A percentile compares a stretch with the other conserved stretches of the same genome.
phyloP scores from a whole-genome alignment of 2,329 filamentous ascomycete species.

The Lasiodiplodia hormozganensis region DNA sequence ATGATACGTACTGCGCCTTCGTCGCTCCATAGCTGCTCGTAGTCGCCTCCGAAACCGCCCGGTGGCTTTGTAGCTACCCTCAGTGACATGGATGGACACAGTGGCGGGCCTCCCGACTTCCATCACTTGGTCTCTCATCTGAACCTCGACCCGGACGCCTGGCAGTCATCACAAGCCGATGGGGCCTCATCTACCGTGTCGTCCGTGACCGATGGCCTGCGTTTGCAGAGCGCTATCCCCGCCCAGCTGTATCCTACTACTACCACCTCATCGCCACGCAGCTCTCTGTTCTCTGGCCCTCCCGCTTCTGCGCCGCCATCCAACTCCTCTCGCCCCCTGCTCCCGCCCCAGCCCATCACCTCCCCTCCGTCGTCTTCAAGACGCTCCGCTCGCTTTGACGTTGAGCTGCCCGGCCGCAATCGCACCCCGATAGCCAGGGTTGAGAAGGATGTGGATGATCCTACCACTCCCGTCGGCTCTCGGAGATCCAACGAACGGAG shows the following conservation, averaged over 20 bases:
- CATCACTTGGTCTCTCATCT: conserved; percentile 29
- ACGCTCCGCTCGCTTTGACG: conserved; percentile 14
- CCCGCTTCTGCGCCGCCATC: conserved; percentile 27
- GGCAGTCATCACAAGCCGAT: conserved; percentile 18
- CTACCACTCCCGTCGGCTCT: conserved; percentile 47
- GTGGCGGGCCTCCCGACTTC: conserved; percentile 13
- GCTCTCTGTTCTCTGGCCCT: conserved; percentile 17
- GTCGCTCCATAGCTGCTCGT: background rate
- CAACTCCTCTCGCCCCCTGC: conserved; percentile 17
- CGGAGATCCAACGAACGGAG: conserved; percentile 40
- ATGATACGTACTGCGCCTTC: conserved; percentile 8
- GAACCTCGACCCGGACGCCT: conserved; percentile 22
- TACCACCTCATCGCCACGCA: background rate
- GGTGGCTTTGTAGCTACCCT: background rate
- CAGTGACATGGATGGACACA: conserved; percentile 26
- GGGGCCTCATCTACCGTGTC: background rate
- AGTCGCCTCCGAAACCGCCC: conserved; percentile 9
- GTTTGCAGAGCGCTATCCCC: conserved; percentile 14
- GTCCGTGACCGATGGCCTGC: conserved; percentile 10
- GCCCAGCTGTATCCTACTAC: conserved; percentile 13
- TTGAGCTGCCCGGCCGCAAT: conserved; percentile 5
- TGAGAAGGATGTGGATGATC: conserved; percentile 59
- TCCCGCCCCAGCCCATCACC: conserved; percentile 5
- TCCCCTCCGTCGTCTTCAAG: conserved; percentile 16
- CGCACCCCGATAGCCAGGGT: conserved; percentile 41